Conservation (phyloP, 2,329 filamentous ascomycete species). For the Sordariomycetes sp. region DNA sequence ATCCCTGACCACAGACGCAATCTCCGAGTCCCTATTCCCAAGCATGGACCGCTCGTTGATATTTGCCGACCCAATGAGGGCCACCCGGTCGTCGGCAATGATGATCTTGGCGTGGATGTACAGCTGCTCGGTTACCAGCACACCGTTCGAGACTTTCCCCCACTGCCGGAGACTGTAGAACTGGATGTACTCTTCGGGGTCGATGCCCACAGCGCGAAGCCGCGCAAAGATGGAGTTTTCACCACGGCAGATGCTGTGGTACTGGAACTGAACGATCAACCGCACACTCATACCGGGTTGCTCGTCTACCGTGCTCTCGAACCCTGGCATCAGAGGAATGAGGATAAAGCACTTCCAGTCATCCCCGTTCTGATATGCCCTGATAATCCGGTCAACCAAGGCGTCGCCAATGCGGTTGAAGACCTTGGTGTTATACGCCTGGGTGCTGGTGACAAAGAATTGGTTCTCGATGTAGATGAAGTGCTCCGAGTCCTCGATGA, state of each 20-base stretch:
- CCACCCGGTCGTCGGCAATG: conserved; percentile 86
- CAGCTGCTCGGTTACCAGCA: conserved; percentile 85
- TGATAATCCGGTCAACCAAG: conserved; percentile 80
- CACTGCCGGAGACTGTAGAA: conserved; percentile 90
- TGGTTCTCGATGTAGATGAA: conserved; percentile 99
- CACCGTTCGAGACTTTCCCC: conserved; percentile 72
- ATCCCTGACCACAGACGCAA: conserved; percentile 81
- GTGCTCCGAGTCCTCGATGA: conserved; percentile 91
- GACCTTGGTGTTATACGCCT: conserved; percentile 78
- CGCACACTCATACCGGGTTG: conserved; percentile 91
- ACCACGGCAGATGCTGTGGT: conserved; percentile 88
- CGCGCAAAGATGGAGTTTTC: conserved; percentile 87
- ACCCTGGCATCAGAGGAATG: conserved; percentile 95
- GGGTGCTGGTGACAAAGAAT: conserved; percentile 91
- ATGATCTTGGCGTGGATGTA: conserved; percentile 98
- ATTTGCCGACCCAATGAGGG: conserved; percentile 92
- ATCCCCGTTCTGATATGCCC: conserved; percentile 73
- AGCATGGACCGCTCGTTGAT: conserved; percentile 98
- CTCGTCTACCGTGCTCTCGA: conserved; percentile 91
- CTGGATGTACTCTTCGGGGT: conserved; percentile 88
- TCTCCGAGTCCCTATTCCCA: conserved; percentile 83
- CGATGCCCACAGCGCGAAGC: conserved; percentile 67
- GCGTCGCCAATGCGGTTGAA: conserved; percentile 92
- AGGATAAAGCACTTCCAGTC: conserved; percentile 85
- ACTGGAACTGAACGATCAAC: conserved; percentile 94